These are phyloP conservation scores for Albugo laibachii DNA, from an alignment of 352 stramenopile species.

Conservation along the genomic window DNA sequence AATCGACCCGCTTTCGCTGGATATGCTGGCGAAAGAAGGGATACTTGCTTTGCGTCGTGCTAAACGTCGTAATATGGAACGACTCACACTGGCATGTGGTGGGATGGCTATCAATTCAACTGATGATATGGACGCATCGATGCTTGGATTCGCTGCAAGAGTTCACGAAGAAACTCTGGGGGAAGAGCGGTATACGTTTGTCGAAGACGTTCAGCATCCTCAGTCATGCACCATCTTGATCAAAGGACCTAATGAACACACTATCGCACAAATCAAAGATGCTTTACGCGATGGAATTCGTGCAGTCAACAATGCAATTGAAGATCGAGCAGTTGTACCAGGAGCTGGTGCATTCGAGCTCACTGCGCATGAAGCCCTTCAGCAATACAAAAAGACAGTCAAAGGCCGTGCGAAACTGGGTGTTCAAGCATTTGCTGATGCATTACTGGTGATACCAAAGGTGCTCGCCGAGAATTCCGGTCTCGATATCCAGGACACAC, in stretches of 20 bases:
- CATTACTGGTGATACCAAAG: slow-evolving; percentile 95
- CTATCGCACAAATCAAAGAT: slow-evolving; percentile 98
- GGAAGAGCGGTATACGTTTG: slow-evolving; percentile 99
- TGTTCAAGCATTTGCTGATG: slow-evolving; percentile 94
- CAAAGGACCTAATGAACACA: slow-evolving; percentile 96
- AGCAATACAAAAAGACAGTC: slow-evolving; percentile 67
- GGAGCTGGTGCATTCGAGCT: slow-evolving; percentile 96
- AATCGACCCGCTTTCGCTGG: slow-evolving; percentile 96
- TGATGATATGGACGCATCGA: slow-evolving; percentile 91
- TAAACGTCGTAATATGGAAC: slow-evolving; percentile 99
- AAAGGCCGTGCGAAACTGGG: slow-evolving; percentile 95
- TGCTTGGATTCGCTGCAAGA: slow-evolving; percentile 93
- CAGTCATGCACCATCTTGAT: slow-evolving; percentile 97
- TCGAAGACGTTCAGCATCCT: slow-evolving; percentile 94
- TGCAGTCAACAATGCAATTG: slow-evolving; percentile 96
- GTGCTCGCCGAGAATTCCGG: slow-evolving; percentile 85
- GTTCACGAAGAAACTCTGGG: slow-evolving; percentile 97
- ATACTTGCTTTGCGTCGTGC: slow-evolving; percentile 95
- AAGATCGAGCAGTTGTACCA: slow-evolving; percentile 91
- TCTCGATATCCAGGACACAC: slow-evolving; percentile 84
- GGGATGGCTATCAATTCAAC: slow-evolving; percentile 96
- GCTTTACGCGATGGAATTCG: slow-evolving; percentile 94
- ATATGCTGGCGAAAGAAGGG: slow-evolving; percentile 99
- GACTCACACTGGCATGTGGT: slow-evolving; percentile 95
- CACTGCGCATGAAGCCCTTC: slow-evolving; percentile 75